Percentiles rank a stretch among this genome's conserved stretches.
phyloP scores from a whole-genome alignment of 1,139 yeast genomes.

The Geotrichum cucujoidarum region DNA sequence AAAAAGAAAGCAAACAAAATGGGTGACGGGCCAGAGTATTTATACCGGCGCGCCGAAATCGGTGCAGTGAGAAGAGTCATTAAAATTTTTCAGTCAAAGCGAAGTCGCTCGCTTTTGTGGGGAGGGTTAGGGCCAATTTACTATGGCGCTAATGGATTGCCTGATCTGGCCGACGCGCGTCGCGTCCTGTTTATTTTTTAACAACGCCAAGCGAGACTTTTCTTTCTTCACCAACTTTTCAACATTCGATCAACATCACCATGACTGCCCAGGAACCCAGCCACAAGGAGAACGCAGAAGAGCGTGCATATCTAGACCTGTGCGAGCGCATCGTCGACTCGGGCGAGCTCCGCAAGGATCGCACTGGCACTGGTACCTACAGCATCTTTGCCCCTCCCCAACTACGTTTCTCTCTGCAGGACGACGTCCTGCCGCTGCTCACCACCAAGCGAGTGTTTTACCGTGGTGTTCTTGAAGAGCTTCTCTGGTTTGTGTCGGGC shows the following conservation, averaged over 20 bases:
- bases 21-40: constrained; percentile 1
- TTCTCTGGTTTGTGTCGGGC: constrained; percentile 89
- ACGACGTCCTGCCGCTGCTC: constrained; percentile 74
- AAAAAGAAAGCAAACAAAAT: not conserved
- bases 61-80: constrained; percentile 1
- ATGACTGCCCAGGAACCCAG: not conserved
- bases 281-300: constrained; percentile 53
- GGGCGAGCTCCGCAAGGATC: constrained; percentile 88
- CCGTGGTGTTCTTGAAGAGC: constrained; percentile 81
- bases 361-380: constrained; percentile 95
- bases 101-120: not conserved
- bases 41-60: constrained; percentile 5
- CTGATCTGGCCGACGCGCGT: not conserved
- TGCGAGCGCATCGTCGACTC: constrained; percentile 69
- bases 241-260: not conserved
- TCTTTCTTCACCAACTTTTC: no score
- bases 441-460: constrained; percentile 92
- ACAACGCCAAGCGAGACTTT: not conserved
- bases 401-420: constrained; percentile 68
- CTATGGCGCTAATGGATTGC: not conserved
- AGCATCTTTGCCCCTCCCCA: constrained; percentile 95
- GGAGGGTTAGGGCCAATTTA: not conserved
- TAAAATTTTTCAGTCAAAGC: constrained; percentile 2
- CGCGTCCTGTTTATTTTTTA: not conserved
- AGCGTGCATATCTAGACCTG: constrained; percentile 79